A percentile compares a stretch with the other conserved stretches of the same genome.
These are phyloP conservation scores for Tolypocladium endophyticum DNA, from an alignment of 2,329 filamentous ascomycete genomes.

Conservation along the genomic window DNA sequence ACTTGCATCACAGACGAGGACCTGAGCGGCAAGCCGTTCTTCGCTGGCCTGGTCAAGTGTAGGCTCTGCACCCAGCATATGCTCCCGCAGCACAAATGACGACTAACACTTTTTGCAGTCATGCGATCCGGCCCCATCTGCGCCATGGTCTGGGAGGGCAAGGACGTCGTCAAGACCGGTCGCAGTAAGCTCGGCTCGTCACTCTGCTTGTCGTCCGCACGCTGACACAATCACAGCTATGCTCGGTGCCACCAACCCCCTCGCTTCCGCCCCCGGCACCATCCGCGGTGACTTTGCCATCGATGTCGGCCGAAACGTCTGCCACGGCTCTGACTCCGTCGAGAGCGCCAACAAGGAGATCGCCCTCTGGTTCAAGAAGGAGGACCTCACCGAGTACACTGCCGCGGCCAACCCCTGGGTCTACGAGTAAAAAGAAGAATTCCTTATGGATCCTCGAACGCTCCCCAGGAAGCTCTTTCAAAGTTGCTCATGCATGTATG, in stretches of 20 bases:
- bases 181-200: constrained; percentile 51
- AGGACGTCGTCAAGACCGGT: constrained; percentile 98
- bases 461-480: not conserved
- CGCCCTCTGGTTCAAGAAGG: constrained; percentile 90
- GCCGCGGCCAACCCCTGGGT: constrained; percentile 76
- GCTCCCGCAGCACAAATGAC: not conserved
- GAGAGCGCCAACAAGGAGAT: constrained; percentile 99
- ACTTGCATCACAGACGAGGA: constrained; percentile 55
- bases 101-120: constrained; percentile 43
- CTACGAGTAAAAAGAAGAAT: constrained; percentile 56
- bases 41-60: constrained; percentile 88
- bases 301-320: constrained; percentile 85
- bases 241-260: constrained; percentile 98
- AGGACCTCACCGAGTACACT: constrained; percentile 77
- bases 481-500: not conserved
- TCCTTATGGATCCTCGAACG: not conserved
- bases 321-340: constrained; percentile 97
- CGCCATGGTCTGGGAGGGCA: constrained; percentile 99
- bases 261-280: constrained; percentile 88
- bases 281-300: constrained; percentile 93
- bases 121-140: constrained; percentile 94
- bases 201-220: not conserved
- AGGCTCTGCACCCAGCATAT: constrained; percentile 22
- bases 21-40: constrained; percentile 68
- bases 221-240: constrained; percentile 42